These are phyloP conservation scores for Hortiboletus campestris DNA, from an alignment of 768 basidiomycete species.

Conservation along the genomic window DNA sequence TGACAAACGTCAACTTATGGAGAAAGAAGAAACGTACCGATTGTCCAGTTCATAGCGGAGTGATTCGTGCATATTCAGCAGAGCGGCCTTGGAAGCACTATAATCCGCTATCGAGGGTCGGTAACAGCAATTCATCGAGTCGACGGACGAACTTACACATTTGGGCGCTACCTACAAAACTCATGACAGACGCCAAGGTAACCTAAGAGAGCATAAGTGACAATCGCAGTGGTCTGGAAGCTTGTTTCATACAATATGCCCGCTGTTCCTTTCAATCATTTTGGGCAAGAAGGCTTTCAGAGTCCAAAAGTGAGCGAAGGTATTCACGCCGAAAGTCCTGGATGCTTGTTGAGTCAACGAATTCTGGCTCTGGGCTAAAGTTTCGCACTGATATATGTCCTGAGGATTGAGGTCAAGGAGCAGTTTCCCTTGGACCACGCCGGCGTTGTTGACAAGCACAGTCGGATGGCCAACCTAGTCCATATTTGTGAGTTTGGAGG, in stretches of 20 bases:
- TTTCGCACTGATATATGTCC: slow-evolving; percentile 82
- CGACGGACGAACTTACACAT: slow-evolving; percentile 54
- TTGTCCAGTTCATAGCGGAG: slow-evolving; percentile 87
- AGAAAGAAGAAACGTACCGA: slow-evolving; percentile 40
- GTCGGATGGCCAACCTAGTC: slow-evolving; percentile 82
- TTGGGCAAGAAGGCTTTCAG: slow-evolving; percentile 90
- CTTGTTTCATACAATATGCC: slow-evolving; percentile 73
- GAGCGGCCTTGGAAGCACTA: slow-evolving; percentile 89
- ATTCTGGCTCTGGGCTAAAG: slow-evolving; percentile 38
- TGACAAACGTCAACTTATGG: not conserved
- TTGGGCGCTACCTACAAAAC: slow-evolving; percentile 68
- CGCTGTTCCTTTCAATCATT: slow-evolving; percentile 72
- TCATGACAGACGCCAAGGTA: slow-evolving; percentile 74
- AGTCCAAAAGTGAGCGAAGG: slow-evolving; percentile 87
- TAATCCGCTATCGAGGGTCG: slow-evolving; percentile 69
- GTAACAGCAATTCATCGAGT: not conserved
- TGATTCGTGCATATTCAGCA: slow-evolving; percentile 76
- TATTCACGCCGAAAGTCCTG: slow-evolving; percentile 90
- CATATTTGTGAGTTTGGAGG: not conserved
- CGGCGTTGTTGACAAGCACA: slow-evolving; percentile 92
- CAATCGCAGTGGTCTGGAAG: not conserved
- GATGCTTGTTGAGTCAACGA: not conserved
- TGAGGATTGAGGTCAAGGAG: slow-evolving; percentile 74
- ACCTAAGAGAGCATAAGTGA: slow-evolving; percentile 45
- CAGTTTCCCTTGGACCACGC: slow-evolving; percentile 86